Evolutionary conservation across 352 stramenopile species (phyloP).

Genomic region (Phytophthora kernoviae): DNA sequence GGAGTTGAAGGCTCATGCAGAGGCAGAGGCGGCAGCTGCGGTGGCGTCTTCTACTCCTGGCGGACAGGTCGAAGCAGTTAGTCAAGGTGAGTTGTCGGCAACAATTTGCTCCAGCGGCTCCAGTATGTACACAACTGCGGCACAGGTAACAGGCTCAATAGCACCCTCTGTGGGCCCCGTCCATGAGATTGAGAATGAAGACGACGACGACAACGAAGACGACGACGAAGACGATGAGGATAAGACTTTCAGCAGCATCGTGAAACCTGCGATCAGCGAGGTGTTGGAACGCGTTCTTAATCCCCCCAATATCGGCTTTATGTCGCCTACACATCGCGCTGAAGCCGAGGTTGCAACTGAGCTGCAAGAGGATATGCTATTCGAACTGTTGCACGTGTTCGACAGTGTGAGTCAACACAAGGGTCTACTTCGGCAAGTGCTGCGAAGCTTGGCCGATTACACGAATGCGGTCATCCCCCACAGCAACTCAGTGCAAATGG

Average conservation of each 20-base stretch:
- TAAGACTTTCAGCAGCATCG: conserved; percentile 62
- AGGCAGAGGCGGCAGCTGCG: conserved; percentile 11
- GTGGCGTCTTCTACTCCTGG: conserved; percentile 6
- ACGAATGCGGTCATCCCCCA: conserved; percentile 26
- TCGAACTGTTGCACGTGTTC: conserved; percentile 81
- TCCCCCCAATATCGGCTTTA: conserved; percentile 19
- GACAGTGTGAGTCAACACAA: conserved; percentile 74
- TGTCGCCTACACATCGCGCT: conserved; percentile 24
- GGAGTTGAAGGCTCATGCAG: conserved; percentile 35
- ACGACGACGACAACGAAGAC: too few species aligned
- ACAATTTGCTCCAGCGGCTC: not conserved
- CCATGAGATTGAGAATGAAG: conserved; percentile 29
- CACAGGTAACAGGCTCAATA: conserved; percentile 6
- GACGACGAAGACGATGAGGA: conserved; percentile 53
- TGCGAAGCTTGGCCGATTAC: conserved; percentile 58
- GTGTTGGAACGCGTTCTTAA: conserved; percentile 60
- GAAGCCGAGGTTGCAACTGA: conserved; percentile 44
- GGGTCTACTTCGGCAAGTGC: conserved; percentile 65
- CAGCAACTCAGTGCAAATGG: conserved; percentile 9
- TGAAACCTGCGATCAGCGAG: conserved; percentile 84
- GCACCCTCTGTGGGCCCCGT: conserved; percentile 7
- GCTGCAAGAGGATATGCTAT: conserved; percentile 67
- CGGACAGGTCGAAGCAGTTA: not conserved
- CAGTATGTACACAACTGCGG: conserved; percentile 4
- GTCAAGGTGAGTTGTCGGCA: conserved; percentile 7